Evolutionary conservation across 2,329 filamentous ascomycete species (phyloP).

Genomic region (Raffaelea ambrosiae): DNA sequence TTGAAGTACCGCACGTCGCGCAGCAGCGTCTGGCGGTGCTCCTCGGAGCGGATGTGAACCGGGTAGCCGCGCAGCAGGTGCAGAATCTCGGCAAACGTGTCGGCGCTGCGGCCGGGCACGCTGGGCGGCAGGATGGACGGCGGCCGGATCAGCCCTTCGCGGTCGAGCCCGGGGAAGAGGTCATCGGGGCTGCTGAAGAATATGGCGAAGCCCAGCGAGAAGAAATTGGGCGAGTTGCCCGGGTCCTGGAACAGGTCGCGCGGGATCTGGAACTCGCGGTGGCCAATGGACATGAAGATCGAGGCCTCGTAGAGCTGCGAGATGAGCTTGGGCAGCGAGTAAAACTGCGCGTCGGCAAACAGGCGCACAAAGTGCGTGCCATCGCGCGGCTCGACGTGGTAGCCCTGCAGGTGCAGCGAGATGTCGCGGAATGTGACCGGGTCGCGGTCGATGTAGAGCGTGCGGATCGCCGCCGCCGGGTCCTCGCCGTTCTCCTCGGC

Average conservation of each 20-base stretch:
- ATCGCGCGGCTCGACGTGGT: slow-evolving; percentile 74
- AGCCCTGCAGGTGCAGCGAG: slow-evolving; percentile 82
- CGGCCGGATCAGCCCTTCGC: slow-evolving; percentile 70
- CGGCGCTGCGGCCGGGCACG: slow-evolving; percentile 73
- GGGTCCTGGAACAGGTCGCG: slow-evolving; percentile 78
- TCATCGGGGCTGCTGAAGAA: slow-evolving; percentile 77
- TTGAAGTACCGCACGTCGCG: slow-evolving; percentile 90
- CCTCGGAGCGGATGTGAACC: slow-evolving; percentile 64
- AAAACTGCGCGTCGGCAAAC: slow-evolving; percentile 93
- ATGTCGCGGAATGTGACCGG: slow-evolving; percentile 85
- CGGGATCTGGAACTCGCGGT: slow-evolving; percentile 80
- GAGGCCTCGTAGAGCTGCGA: slow-evolving; percentile 86
- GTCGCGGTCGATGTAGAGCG: slow-evolving; percentile 91
- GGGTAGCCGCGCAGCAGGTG: slow-evolving; percentile 79
- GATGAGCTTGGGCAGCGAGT: slow-evolving; percentile 70
- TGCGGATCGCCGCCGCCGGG: slow-evolving; percentile 48
- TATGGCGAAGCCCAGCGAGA: slow-evolving; percentile 79
- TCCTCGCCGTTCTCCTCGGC: slow-evolving; percentile 53
- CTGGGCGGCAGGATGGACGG: slow-evolving; percentile 77
- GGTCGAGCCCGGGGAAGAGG: slow-evolving; percentile 77
- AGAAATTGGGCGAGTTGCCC: slow-evolving; percentile 93
- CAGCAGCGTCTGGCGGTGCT: slow-evolving; percentile 68
- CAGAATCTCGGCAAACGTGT: slow-evolving; percentile 74
- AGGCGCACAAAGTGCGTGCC: slow-evolving; percentile 83
- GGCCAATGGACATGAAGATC: slow-evolving; percentile 87